phyloP scores from a whole-genome alignment of 345 rosid genomes.

The Arabidopsis arenosa region DNA sequence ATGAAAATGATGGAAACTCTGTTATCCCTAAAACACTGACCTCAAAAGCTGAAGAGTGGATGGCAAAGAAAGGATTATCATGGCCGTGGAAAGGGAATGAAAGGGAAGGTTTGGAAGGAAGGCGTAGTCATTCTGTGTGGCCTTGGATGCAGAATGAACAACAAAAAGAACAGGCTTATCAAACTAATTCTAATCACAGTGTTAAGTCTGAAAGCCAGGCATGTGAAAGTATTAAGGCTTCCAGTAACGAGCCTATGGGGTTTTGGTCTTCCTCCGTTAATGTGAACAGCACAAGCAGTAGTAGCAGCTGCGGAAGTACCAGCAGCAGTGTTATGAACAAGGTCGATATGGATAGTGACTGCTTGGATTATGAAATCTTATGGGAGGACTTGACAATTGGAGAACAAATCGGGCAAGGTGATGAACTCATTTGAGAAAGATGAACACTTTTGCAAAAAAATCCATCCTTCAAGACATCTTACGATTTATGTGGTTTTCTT shows the following conservation, averaged over 20 bases:
- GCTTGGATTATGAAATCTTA: constrained; percentile 87
- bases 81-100: constrained; percentile 98
- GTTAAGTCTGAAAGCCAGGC: constrained; percentile 55
- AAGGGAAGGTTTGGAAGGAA: constrained; percentile 61
- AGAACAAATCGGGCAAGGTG: constrained; percentile 96
- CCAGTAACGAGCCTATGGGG: constrained; percentile 67
- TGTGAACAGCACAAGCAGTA: constrained; percentile 91
- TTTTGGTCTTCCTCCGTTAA: constrained; percentile 84
- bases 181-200: constrained; percentile 50
- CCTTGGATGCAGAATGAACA: constrained; percentile 70
- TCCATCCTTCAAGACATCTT: constrained; percentile 16
- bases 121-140: constrained; percentile 57
- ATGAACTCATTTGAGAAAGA: constrained; percentile 27
- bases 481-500: constrained; percentile 33
- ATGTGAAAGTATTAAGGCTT: constrained; percentile 56
- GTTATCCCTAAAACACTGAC: constrained; percentile 67
- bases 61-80: constrained; percentile 75
- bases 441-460: background rate
- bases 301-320: constrained; percentile 91
- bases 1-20: constrained; percentile 75
- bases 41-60: constrained; percentile 87
- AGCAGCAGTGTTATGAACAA: constrained; percentile 80
- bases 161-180: constrained; percentile 57
- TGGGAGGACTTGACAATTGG: constrained; percentile 95
- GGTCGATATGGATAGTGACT: constrained; percentile 75